Percentiles rank a stretch among this genome's conserved stretches.
phyloP scores from a whole-genome alignment of 129 eudicot species.

The Deinandra increscens region DNA sequence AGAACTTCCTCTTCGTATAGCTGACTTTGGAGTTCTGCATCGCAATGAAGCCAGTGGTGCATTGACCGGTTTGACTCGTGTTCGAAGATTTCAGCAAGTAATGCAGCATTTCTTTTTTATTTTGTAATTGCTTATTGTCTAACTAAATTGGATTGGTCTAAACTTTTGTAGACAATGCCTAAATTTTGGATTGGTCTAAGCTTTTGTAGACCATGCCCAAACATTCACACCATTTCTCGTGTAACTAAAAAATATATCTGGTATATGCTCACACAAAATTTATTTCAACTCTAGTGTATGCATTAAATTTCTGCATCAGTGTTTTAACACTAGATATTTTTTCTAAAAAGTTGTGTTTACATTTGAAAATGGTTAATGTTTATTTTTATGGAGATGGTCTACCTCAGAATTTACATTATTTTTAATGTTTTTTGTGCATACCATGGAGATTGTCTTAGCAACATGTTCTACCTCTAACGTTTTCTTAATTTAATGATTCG shows the following conservation, averaged over 20 bases:
- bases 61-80: conserved; percentile 92
- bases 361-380: no score
- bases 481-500: background rate
- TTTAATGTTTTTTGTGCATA: no score
- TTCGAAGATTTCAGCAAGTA: conserved; percentile 83
- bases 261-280: background rate
- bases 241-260: background rate
- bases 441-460: background rate
- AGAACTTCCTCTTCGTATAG: conserved; percentile 92
- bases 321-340: no score
- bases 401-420: background rate
- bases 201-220: background rate
- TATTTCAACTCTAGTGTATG: background rate
- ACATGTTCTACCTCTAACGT: background rate
- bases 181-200: no score
- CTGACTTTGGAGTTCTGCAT: conserved; percentile 94
- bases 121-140: background rate
- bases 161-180: no score
- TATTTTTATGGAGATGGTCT: background rate
- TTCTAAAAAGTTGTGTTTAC: no score
- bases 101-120: conserved; percentile 12
- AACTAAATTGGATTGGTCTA: background rate
- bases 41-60: conserved; percentile 99
- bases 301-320: no score
- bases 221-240: background rate